These are phyloP conservation scores for Ascosphaera aggregata DNA, from an alignment of 2,329 filamentous ascomycete genomes.

Conservation along the genomic window DNA sequence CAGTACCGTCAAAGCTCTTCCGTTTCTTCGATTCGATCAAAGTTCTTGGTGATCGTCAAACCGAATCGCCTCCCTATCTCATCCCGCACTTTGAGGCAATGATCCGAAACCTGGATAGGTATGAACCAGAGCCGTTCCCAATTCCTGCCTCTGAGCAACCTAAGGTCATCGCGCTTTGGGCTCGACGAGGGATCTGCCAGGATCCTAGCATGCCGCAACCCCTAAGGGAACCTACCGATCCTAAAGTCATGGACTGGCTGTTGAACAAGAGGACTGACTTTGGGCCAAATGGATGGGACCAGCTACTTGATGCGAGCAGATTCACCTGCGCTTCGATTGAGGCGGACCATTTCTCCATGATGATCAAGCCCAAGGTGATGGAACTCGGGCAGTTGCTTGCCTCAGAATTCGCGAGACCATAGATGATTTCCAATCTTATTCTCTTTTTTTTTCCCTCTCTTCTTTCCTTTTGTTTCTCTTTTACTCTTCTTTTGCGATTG, in stretches of 20 bases:
- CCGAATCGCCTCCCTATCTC: constrained; percentile 24
- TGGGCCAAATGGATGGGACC: constrained; percentile 2
- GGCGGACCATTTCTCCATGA: constrained; percentile 6
- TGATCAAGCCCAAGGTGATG: constrained; percentile 1
- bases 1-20: constrained; percentile 32
- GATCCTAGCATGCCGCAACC: constrained; percentile 2
- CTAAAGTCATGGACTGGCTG: constrained; percentile 4
- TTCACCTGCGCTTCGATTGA: constrained; percentile 3
- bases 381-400: neutral
- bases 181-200: constrained; percentile 4
- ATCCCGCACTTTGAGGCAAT: constrained; percentile 28
- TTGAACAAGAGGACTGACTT: constrained; percentile 5
- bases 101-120: constrained; percentile 24
- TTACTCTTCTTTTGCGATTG: neutral
- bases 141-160: neutral
- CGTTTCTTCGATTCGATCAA: constrained; percentile 25
- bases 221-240: constrained; percentile 3
- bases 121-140: constrained; percentile 11
- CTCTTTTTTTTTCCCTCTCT: neutral
- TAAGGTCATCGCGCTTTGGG: constrained; percentile 4
- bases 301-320: constrained; percentile 2
- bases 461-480: neutral
- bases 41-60: constrained; percentile 23
- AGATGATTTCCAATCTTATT: neutral
- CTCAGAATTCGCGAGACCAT: neutral